Percentiles rank a stretch among this genome's conserved stretches.
These are phyloP conservation scores for Paraurostyla sp. DNA, from an alignment of 73 alveolate species.

Conservation along the genomic window DNA sequence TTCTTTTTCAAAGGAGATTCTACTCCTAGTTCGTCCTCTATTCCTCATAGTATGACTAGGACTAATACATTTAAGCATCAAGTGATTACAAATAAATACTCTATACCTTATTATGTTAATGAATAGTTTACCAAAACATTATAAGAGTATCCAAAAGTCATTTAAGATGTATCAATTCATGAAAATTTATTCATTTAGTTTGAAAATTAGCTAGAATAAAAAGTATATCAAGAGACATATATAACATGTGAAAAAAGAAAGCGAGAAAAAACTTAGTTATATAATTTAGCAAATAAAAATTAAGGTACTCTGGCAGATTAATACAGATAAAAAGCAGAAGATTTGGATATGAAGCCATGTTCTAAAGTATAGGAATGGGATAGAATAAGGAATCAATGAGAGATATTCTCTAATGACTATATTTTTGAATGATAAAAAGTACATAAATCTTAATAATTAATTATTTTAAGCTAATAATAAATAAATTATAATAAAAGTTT, in stretches of 20 bases:
- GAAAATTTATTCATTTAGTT: neutral
- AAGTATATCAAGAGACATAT: neutral
- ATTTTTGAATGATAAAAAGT: neutral
- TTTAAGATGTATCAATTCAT: neutral
- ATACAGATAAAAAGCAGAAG: neutral
- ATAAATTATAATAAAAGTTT: neutral
- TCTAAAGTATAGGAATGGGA: constrained; percentile 10
- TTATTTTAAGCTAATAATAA: neutral
- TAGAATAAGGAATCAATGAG: neutral
- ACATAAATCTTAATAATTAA: neutral
- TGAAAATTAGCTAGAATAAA: constrained; percentile 9
- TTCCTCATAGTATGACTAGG: neutral
- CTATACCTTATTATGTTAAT: constrained; percentile 11
- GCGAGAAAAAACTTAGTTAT: neutral
- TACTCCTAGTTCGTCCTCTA: no score
- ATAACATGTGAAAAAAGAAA: constrained; percentile 12
- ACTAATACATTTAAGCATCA: neutral
- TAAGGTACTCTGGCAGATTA: neutral
- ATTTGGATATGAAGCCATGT: neutral
- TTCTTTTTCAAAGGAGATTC: no score
- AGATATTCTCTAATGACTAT: neutral
- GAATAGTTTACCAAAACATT: neutral
- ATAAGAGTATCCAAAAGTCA: neutral
- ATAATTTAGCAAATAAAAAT: neutral
- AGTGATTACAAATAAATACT: neutral